Conservation (phyloP, 768 basidiomycete genomes). For the Melanogaster broomeanus region DNA sequence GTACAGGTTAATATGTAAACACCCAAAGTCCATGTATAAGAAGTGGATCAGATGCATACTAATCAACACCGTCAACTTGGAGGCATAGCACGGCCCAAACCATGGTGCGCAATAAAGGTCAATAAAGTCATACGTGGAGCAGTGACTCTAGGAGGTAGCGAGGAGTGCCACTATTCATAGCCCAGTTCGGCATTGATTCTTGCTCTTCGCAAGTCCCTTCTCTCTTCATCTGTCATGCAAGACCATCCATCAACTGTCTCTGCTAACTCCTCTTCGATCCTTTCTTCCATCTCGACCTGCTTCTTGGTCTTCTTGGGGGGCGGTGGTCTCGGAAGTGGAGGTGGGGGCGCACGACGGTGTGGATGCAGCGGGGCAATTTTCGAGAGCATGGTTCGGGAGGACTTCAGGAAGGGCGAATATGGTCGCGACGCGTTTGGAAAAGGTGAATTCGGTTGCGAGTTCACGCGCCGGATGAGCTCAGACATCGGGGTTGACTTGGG, state of each 20-base stretch:
- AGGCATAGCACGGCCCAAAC: too few relatives aligned
- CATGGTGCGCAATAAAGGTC: not conserved
- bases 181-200: constrained; percentile 68
- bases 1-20: too few relatives aligned
- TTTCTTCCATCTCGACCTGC: constrained; percentile 71
- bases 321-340: constrained; percentile 67
- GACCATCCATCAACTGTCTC: constrained; percentile 73
- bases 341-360: constrained; percentile 72
- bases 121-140: not conserved
- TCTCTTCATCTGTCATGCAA: constrained; percentile 39
- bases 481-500: constrained; percentile 66
- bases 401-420: constrained; percentile 68
- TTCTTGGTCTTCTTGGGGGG: constrained; percentile 81
- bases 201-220: constrained; percentile 54
- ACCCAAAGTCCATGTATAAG: too few relatives aligned
- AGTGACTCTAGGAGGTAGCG: not conserved
- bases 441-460: constrained; percentile 65
- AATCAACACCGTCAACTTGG: too few relatives aligned
- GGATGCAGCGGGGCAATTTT: constrained; percentile 77
- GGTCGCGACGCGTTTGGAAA: constrained; percentile 29
- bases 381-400: constrained; percentile 61
- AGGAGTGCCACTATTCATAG: constrained; percentile 40
- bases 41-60: too few relatives aligned
- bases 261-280: constrained; percentile 77
- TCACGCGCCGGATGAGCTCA: constrained; percentile 73